These are phyloP conservation scores for Periconia sp. DNA, from an alignment of 2,329 filamentous ascomycete species.

Conservation along the genomic window DNA sequence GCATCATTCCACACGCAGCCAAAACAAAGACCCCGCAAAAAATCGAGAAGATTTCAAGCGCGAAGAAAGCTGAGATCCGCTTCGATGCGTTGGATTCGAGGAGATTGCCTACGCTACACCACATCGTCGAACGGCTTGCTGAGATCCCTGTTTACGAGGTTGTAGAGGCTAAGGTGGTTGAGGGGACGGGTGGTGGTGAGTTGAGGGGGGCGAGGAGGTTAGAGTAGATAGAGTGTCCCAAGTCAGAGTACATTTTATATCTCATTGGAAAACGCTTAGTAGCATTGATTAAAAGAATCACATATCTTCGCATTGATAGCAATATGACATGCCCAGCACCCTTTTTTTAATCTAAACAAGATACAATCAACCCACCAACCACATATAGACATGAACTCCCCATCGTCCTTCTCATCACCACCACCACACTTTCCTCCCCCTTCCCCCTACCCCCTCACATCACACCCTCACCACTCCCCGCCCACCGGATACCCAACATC, in stretches of 20 bases:
- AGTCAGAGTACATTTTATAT: too few species aligned
- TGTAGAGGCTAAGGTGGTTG: slow-evolving; percentile 57
- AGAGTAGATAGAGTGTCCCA: slow-evolving; percentile 1
- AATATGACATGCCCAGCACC: too few species aligned
- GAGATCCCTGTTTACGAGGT: slow-evolving; percentile 61
- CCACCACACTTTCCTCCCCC: too few species aligned
- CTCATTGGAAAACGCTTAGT: too few species aligned
- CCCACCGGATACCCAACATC: slow-evolving; percentile 56
- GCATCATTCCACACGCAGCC: slow-evolving; percentile 42
- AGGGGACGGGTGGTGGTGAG: slow-evolving; percentile 57
- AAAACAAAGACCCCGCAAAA: slow-evolving; percentile 34
- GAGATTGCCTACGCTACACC: slow-evolving; percentile 61
- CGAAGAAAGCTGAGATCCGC: slow-evolving; percentile 48
- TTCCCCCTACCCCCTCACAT: neutral
- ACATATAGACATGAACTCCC: too few species aligned
- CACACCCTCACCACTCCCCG: slow-evolving; percentile 50
- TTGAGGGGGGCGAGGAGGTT: slow-evolving; percentile 38
- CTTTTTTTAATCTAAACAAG: too few species aligned
- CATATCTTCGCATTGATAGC: too few species aligned
- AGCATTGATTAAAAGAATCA: too few species aligned
- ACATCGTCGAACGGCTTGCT: slow-evolving; percentile 55
- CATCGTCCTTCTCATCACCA: too few species aligned
- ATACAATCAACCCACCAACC: too few species aligned
- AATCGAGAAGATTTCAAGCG: slow-evolving; percentile 37
- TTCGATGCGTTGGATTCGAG: slow-evolving; percentile 57